A percentile compares a stretch with the other conserved stretches of the same genome.
These are phyloP conservation scores for Gomphus bonarii DNA, from an alignment of 1,284 basidiomycete genomes.

Conservation along the genomic window DNA sequence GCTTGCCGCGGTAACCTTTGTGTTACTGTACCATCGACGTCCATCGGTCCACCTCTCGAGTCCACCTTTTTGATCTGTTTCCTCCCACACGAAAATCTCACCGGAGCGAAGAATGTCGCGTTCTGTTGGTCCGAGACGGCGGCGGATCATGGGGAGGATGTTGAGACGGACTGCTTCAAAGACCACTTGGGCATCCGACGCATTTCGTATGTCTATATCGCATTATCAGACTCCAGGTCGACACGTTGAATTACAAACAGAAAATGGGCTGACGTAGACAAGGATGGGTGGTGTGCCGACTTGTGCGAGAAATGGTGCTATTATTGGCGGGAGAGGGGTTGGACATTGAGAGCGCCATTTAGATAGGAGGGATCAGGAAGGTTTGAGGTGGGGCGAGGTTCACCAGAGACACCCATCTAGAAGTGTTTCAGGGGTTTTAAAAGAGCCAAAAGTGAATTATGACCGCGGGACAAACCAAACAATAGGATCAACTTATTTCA, in stretches of 20 bases:
- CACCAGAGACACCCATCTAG: not conserved
- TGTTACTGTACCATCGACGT: conserved; percentile 45
- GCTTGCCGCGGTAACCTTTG: not conserved
- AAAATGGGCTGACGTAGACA: conserved; percentile 37
- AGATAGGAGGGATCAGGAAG: not conserved
- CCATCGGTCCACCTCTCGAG: conserved; percentile 71
- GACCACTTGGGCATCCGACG: conserved; percentile 47
- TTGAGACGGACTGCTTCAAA: conserved; percentile 66
- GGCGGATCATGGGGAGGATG: conserved; percentile 57
- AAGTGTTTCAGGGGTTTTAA: not conserved
- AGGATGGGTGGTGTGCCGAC: conserved; percentile 34
- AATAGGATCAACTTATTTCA: not conserved
- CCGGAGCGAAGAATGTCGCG: conserved; percentile 58
- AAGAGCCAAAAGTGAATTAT: not conserved
- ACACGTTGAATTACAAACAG: no score
- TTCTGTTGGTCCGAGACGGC: conserved; percentile 54
- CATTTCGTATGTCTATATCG: conserved; percentile 50
- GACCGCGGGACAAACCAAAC: not conserved
- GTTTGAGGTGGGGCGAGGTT: not conserved
- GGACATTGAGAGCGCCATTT: not conserved
- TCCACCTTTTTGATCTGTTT: conserved; percentile 68
- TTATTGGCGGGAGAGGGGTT: not conserved
- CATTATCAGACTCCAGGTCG: conserved; percentile 11
- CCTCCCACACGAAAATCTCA: conserved; percentile 76
- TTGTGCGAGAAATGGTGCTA: not conserved